A percentile compares a stretch with the other conserved stretches of the same genome.
These are phyloP conservation scores for Suhomyces tanzawaensis DNA, from an alignment of 805 yeast genomes.

Conservation along the genomic window DNA sequence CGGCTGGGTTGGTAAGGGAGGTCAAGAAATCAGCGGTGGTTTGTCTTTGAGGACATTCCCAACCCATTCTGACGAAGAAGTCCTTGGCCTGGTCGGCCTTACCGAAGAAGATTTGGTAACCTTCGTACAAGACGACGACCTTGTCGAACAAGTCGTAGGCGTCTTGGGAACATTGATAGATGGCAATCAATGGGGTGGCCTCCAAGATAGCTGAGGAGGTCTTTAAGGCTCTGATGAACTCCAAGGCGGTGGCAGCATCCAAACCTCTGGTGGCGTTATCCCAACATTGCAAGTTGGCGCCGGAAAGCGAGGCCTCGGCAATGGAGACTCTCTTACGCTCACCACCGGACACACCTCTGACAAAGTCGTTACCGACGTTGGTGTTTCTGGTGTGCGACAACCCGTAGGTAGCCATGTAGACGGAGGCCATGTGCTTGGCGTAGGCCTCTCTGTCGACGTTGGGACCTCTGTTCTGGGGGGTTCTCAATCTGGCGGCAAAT, in stretches of 20 bases:
- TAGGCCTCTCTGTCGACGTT: slow-evolving; percentile 28
- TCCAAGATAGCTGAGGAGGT: slow-evolving; percentile 52
- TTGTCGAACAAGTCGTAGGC: slow-evolving; percentile 64
- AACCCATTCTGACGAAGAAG: slow-evolving; percentile 55
- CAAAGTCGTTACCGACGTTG: slow-evolving; percentile 58
- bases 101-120: slow-evolving; percentile 57
- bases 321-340: slow-evolving; percentile 82
- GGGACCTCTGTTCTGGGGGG: slow-evolving; percentile 34
- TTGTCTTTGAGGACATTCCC: slow-evolving; percentile 53
- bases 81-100: slow-evolving; percentile 43
- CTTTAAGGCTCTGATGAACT: slow-evolving; percentile 65
- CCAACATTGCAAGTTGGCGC: slow-evolving; percentile 66
- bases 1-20: slow-evolving; percentile 52
- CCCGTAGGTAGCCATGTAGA: slow-evolving; percentile 40
- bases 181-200: slow-evolving; percentile 59
- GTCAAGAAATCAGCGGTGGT: slow-evolving; percentile 61
- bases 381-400: slow-evolving; percentile 58
- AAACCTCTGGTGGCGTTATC: slow-evolving; percentile 86
- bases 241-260: slow-evolving; percentile 81
- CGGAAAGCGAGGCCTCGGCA: slow-evolving; percentile 69
- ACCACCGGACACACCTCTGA: slow-evolving; percentile 82
- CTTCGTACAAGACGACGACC: slow-evolving; percentile 57
- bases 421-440: slow-evolving; percentile 18
- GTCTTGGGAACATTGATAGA: slow-evolving; percentile 54
- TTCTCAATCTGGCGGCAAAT: slow-evolving; percentile 54